Conservation (phyloP, 2,329 filamentous ascomycete species). For the Claviceps cyperi region DNA sequence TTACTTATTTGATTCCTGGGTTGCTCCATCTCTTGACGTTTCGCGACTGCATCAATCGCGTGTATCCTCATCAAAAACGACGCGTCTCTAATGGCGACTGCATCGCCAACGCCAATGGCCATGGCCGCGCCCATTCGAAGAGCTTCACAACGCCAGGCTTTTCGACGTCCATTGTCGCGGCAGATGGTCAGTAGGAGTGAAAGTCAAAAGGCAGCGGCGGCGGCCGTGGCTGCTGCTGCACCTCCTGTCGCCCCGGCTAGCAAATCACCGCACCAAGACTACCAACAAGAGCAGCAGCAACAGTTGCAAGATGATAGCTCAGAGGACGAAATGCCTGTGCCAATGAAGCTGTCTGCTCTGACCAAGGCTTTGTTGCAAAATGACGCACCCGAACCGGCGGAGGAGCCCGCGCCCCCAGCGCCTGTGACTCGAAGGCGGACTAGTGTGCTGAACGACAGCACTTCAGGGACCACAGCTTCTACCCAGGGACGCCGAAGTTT, state of each 20-base stretch:
- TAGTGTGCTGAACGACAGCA: slow-evolving; percentile 26
- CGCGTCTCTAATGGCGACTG: slow-evolving; percentile 29
- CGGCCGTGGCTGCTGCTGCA: slow-evolving; percentile 17
- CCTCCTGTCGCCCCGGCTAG: slow-evolving; percentile 12
- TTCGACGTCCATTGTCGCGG: slow-evolving; percentile 35
- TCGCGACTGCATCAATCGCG: not conserved
- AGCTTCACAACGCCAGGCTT: slow-evolving; percentile 40
- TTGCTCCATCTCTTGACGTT: slow-evolving; percentile 11
- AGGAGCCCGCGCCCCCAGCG: slow-evolving; percentile 28
- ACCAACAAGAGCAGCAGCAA: slow-evolving; percentile 11
- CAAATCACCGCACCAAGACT: slow-evolving; percentile 22
- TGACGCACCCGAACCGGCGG: slow-evolving; percentile 32
- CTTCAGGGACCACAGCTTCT: slow-evolving; percentile 25
- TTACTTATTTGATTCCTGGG: not conserved
- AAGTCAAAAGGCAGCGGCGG: slow-evolving; percentile 24
- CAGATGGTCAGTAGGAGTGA: slow-evolving; percentile 30
- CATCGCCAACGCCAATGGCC: slow-evolving; percentile 41
- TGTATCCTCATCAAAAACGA: slow-evolving; percentile 7
- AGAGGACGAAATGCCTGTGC: slow-evolving; percentile 82
- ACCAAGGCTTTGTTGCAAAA: slow-evolving; percentile 72
- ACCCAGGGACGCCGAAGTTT: slow-evolving; percentile 30
- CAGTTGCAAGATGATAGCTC: slow-evolving; percentile 63
- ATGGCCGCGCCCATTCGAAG: slow-evolving; percentile 35
- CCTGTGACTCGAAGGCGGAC: slow-evolving; percentile 33
- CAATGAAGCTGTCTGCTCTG: slow-evolving; percentile 85